Percentiles rank a stretch among this genome's conserved stretches.
phyloP scores from a whole-genome alignment of 352 stramenopile genomes.

The Phytophthora quininea region DNA sequence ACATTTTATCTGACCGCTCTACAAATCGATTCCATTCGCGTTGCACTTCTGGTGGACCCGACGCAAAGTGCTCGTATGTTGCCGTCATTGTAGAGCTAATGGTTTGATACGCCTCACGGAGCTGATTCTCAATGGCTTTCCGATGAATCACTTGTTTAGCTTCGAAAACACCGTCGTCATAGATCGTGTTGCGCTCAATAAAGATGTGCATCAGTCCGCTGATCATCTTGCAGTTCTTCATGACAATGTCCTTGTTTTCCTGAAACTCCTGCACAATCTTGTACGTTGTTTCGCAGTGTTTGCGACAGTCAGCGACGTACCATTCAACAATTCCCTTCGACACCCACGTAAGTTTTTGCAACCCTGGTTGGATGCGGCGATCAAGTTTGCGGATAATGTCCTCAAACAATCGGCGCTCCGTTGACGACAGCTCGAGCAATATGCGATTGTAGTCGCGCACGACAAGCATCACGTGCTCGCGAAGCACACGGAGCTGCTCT shows the following conservation, averaged over 20 bases:
- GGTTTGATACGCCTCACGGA: constrained; percentile 77
- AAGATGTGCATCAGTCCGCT: constrained; percentile 88
- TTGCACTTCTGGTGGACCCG: constrained; percentile 90
- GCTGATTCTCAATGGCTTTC: constrained; percentile 78
- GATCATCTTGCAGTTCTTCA: constrained; percentile 91
- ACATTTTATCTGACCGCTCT: constrained; percentile 88
- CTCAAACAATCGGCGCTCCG: constrained; percentile 93
- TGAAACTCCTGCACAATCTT: constrained; percentile 92
- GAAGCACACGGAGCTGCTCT: constrained; percentile 89
- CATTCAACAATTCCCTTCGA: constrained; percentile 93
- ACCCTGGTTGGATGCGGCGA: constrained; percentile 90
- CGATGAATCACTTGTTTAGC: constrained; percentile 91
- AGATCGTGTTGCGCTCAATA: constrained; percentile 94
- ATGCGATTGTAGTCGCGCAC: constrained; percentile 96
- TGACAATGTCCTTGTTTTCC: constrained; percentile 88
- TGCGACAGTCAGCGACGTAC: constrained; percentile 92
- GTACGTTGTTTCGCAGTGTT: constrained; percentile 88
- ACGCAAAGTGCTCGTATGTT: constrained; percentile 93
- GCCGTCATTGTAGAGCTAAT: constrained; percentile 91
- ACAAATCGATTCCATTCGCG: constrained; percentile 93
- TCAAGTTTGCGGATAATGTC: constrained; percentile 95
- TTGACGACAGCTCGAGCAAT: constrained; percentile 89
- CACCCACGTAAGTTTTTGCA: constrained; percentile 94
- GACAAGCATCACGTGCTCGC: constrained; percentile 95
- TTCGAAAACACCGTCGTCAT: constrained; percentile 94